phyloP scores from a whole-genome alignment of 1,139 yeast species.

The Yamadazyma atlantica region DNA sequence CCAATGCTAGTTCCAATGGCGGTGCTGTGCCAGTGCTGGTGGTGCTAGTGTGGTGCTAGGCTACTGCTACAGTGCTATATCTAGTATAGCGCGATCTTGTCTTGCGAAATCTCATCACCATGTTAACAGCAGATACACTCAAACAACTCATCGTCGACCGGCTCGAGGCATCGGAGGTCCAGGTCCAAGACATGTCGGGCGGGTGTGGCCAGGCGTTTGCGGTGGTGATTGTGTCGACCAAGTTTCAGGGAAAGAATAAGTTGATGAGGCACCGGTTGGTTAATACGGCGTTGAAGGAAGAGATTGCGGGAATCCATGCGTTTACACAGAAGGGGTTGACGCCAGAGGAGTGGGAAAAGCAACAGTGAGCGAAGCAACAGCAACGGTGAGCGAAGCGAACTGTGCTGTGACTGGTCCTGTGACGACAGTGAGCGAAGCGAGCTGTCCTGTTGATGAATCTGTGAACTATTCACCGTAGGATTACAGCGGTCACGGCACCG shows the following conservation, averaged over 20 bases:
- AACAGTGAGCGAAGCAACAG: slow-evolving; percentile 38
- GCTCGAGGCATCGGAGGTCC: slow-evolving; percentile 53
- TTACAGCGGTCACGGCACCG: too few relatives aligned
- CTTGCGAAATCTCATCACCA: not conserved
- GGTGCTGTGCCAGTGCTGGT: too few relatives aligned
- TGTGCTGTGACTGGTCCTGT: slow-evolving; percentile 43
- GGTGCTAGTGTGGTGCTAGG: too few relatives aligned
- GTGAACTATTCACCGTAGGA: too few relatives aligned
- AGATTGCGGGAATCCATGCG: slow-evolving; percentile 86
- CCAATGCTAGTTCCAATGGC: too few relatives aligned
- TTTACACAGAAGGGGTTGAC: slow-evolving; percentile 89
- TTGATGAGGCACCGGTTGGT: slow-evolving; percentile 85
- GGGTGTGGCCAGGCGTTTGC: slow-evolving; percentile 91
- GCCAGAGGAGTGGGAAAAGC: slow-evolving; percentile 64
- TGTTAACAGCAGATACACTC: slow-evolving; percentile 47
- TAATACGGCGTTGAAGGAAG: slow-evolving; percentile 74
- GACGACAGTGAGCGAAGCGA: not conserved
- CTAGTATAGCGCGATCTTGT: not conserved
- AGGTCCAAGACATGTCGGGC: slow-evolving; percentile 73
- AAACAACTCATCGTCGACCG: slow-evolving; percentile 49
- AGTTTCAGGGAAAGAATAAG: slow-evolving; percentile 80
- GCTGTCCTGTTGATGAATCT: slow-evolving; percentile 46
- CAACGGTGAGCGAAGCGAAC: slow-evolving; percentile 1
- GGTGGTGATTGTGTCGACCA: slow-evolving; percentile 71
- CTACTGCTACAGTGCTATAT: too few relatives aligned